These are phyloP conservation scores for Fusarium denticulatum DNA, from an alignment of 2,329 filamentous ascomycete species.

Conservation along the genomic window DNA sequence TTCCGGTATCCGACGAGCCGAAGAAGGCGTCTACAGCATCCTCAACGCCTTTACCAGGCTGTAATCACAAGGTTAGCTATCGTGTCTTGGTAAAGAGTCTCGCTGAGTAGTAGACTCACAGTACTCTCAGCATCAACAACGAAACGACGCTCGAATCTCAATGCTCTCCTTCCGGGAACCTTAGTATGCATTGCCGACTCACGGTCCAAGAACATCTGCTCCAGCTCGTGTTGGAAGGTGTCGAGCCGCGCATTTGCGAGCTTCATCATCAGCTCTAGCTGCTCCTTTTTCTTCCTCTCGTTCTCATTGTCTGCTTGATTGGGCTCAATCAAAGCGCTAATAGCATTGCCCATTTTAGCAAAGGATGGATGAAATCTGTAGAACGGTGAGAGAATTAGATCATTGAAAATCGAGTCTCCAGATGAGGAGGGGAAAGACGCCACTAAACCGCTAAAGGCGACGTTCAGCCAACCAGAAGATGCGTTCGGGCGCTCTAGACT, in stretches of 20 bases:
- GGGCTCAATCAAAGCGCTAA: background rate
- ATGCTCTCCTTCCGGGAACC: background rate
- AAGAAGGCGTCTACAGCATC: background rate
- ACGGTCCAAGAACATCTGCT: background rate
- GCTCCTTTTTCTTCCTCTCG: background rate
- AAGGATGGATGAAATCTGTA: background rate
- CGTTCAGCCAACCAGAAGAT: background rate
- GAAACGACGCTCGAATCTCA: background rate
- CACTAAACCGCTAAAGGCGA: background rate
- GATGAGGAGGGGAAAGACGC: background rate
- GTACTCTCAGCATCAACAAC: background rate
- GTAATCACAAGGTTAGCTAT: background rate
- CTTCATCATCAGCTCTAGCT: background rate
- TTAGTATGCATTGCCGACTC: background rate
- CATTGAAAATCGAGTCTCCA: background rate
- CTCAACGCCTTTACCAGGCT: background rate
- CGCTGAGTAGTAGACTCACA: background rate
- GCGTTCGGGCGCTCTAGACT: background rate
- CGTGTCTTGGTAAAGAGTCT: fast-evolving
- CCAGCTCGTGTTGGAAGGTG: background rate
- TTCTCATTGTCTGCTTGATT: background rate
- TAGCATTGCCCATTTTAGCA: background rate
- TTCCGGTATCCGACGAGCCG: background rate
- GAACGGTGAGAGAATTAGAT: background rate
- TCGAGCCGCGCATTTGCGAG: background rate